These are phyloP conservation scores for Ustilago curta DNA, from an alignment of 1,284 basidiomycete genomes.

Conservation along the genomic window DNA sequence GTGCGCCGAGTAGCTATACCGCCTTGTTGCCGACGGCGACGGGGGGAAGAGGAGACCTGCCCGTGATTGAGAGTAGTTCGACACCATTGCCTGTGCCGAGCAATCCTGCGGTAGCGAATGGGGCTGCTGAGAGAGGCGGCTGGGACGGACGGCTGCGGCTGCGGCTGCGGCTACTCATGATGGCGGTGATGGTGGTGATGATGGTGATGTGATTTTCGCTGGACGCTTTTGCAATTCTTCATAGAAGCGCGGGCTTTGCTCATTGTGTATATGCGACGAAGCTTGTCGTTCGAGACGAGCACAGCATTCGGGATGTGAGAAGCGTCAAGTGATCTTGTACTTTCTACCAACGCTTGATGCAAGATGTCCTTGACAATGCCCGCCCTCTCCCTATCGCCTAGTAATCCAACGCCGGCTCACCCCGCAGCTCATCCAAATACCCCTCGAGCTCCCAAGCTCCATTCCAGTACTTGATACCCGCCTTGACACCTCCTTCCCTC, in stretches of 20 bases:
- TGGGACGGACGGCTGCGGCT: neutral
- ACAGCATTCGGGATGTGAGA: neutral
- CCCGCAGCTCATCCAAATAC: conserved; percentile 39
- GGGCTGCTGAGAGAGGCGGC: neutral
- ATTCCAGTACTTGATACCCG: conserved; percentile 63
- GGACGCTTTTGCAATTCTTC: conserved; percentile 1
- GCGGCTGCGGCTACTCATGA: neutral
- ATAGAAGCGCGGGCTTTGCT: neutral
- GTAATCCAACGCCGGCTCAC: conserved; percentile 27
- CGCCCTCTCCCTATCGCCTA: neutral
- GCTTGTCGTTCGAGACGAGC: neutral
- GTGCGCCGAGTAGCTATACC: conserved; percentile 14
- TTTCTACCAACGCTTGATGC: no score
- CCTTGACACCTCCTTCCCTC: conserved; percentile 57
- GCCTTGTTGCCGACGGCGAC: conserved; percentile 13
- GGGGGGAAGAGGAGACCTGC: conserved; percentile 12
- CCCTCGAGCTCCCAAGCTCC: conserved; percentile 68
- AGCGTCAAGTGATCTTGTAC: neutral
- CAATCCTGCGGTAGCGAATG: conserved; percentile 32
- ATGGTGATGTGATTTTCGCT: neutral
- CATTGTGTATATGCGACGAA: neutral
- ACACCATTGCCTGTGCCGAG: conserved; percentile 27
- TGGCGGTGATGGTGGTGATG: neutral
- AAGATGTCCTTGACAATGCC: no score
- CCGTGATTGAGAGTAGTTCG: conserved; percentile 35